Percentiles rank a stretch among this genome's conserved stretches.
Evolutionary conservation across 2,329 filamentous ascomycete species (phyloP).

Genomic region (Macrophomina phaseolina): DNA sequence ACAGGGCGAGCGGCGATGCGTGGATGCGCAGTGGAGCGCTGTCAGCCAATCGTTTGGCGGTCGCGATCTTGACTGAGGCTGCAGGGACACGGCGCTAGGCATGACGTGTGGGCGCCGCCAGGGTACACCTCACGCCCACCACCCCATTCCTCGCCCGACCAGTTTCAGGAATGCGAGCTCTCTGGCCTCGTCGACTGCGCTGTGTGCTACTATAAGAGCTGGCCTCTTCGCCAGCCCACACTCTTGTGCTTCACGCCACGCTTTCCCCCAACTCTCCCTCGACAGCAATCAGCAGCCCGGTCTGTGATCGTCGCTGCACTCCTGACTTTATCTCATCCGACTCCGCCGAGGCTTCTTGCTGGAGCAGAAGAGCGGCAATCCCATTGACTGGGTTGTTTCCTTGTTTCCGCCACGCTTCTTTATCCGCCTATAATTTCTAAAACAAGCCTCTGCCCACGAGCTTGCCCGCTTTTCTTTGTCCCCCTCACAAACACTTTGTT

Average conservation of each 20-base stretch:
- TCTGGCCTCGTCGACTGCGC: neutral
- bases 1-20: constrained; percentile 4
- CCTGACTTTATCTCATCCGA: neutral
- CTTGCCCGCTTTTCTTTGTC: constrained; percentile 4
- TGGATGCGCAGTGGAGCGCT: neutral
- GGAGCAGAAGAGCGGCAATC: constrained; percentile 1
- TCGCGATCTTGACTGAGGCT: constrained; percentile 20
- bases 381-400: constrained; percentile 26
- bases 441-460: neutral
- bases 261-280: neutral
- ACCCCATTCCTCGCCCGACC: constrained; percentile 15
- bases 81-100: constrained; percentile 17
- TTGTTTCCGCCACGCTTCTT: constrained; percentile 21
- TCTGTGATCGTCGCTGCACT: constrained; percentile 8
- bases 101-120: constrained; percentile 23
- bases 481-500: constrained; percentile 9
- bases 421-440: constrained; percentile 25
- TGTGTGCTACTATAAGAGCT: constrained; percentile 17
- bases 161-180: constrained; percentile 19
- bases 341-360: neutral
- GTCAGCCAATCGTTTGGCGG: constrained; percentile 2
- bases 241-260: neutral
- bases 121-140: constrained; percentile 3
- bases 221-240: constrained; percentile 2
- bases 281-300: constrained; percentile 3